These are phyloP conservation scores for Fusarium lateritium DNA, from an alignment of 2,329 filamentous ascomycete species.

Conservation along the genomic window DNA sequence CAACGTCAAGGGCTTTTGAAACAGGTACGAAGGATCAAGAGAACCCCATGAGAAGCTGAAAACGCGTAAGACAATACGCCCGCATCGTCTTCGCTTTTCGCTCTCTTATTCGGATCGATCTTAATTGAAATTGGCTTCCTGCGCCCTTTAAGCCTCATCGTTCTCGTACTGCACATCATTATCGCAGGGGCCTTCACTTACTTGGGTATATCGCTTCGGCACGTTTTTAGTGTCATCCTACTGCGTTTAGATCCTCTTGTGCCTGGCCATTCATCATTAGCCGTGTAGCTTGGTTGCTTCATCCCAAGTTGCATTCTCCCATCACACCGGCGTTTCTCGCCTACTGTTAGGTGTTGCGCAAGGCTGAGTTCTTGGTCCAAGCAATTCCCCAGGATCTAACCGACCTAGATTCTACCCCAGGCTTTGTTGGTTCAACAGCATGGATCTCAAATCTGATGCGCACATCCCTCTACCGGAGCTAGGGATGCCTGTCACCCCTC, in stretches of 20 bases:
- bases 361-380: conserved; percentile 5
- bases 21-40: background rate
- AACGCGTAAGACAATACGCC: conserved; percentile 1
- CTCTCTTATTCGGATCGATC: conserved; percentile 38
- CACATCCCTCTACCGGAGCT: conserved; percentile 16
- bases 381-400: conserved; percentile 21
- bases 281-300: conserved; percentile 3
- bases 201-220: conserved; percentile 19
- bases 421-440: conserved; percentile 13
- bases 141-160: conserved; percentile 28
- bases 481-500: conserved; percentile 29
- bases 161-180: conserved; percentile 5
- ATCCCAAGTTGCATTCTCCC: conserved; percentile 16
- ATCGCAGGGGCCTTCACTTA: conserved; percentile 3
- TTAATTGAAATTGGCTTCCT: conserved; percentile 16
- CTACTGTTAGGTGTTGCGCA: background rate
- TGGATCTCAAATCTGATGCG: conserved; percentile 26
- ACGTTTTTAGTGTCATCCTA: conserved; percentile 30
- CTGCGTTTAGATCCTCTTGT: conserved; percentile 1
- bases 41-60: conserved; percentile 23
- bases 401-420: conserved; percentile 20
- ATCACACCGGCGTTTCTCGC: conserved; percentile 23
- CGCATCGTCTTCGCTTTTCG: conserved; percentile 15
- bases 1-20: background rate
- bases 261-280: conserved; percentile 8